Percentiles rank a stretch among this genome's conserved stretches.
Conservation (phyloP, 805 yeast species). For the Candida peoriensis region DNA sequence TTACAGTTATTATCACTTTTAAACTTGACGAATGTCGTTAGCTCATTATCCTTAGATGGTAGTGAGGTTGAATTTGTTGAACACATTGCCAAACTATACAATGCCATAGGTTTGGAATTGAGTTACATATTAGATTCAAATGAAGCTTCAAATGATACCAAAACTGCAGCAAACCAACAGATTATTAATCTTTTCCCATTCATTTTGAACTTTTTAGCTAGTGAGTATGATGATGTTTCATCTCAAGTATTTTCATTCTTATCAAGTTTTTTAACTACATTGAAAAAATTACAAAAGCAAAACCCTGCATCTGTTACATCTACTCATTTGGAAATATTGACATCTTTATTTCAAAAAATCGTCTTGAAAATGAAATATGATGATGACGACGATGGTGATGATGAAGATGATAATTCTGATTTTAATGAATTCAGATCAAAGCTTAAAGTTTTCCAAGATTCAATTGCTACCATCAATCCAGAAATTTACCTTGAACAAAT, state of each 20-base stretch:
- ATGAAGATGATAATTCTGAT: constrained; percentile 70
- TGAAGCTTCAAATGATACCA: constrained; percentile 35
- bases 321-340: constrained; percentile 46
- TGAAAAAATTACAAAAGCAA: constrained; percentile 50
- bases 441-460: constrained; percentile 78
- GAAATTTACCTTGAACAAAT: constrained; percentile 56
- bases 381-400: constrained; percentile 66
- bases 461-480: constrained; percentile 58
- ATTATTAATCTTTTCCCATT: constrained; percentile 67
- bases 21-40: constrained; percentile 54
- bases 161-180: constrained; percentile 39
- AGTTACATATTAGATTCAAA: constrained; percentile 59
- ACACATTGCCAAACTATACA: constrained; percentile 65
- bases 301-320: constrained; percentile 33
- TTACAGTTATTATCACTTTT: constrained; percentile 58
- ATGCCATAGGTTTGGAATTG: constrained; percentile 71
- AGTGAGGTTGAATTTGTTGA: constrained; percentile 70
- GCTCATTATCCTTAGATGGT: constrained; percentile 31
- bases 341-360: constrained; percentile 60
- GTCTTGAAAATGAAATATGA: constrained; percentile 79
- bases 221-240: constrained; percentile 87
- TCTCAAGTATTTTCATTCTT: constrained; percentile 78
- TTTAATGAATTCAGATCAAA: constrained; percentile 74
- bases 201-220: constrained; percentile 62
- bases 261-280: constrained; percentile 62